phyloP scores from a whole-genome alignment of 1,284 basidiomycete genomes.

The Rhodotorula sp. region DNA sequence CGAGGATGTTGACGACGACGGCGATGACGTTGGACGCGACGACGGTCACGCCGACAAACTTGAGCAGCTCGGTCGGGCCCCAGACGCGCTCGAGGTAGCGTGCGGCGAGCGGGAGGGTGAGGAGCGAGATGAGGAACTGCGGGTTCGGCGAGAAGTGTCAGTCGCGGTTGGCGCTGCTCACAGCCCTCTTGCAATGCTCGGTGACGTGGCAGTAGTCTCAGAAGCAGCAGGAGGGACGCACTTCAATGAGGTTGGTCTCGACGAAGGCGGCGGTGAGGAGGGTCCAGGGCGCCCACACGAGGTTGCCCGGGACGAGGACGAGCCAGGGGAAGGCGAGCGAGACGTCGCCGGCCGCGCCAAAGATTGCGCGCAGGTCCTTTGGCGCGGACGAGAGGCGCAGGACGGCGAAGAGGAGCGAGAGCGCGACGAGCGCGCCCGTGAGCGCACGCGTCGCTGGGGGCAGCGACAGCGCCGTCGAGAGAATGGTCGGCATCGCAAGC shows the following conservation, averaged over 20 bases:
- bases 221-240: conserved; percentile 52
- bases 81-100: conserved; percentile 91
- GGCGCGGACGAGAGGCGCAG: conserved; percentile 56
- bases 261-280: conserved; percentile 82
- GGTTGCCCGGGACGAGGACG: conserved; percentile 78
- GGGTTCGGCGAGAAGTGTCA: not conserved
- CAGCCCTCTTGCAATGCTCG: not conserved
- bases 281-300: conserved; percentile 89
- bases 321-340: conserved; percentile 67
- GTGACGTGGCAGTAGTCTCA: not conserved
- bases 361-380: conserved; percentile 31
- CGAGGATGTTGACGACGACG: conserved; percentile 76
- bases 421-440: conserved; percentile 66
- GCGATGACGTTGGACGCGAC: conserved; percentile 84
- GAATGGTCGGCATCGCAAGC: conserved; percentile 18
- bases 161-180: not conserved
- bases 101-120: conserved; percentile 77
- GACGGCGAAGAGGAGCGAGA: conserved; percentile 67
- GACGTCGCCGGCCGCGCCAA: conserved; percentile 55
- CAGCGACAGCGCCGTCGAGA: conserved; percentile 52
- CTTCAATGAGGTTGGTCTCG: conserved; percentile 81
- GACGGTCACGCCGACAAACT: conserved; percentile 78
- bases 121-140: conserved; percentile 73
- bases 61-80: conserved; percentile 81
- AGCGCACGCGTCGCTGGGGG: conserved; percentile 77